phyloP scores from a whole-genome alignment of 2,329 filamentous ascomycete species.

The Trichophyton equinum region DNA sequence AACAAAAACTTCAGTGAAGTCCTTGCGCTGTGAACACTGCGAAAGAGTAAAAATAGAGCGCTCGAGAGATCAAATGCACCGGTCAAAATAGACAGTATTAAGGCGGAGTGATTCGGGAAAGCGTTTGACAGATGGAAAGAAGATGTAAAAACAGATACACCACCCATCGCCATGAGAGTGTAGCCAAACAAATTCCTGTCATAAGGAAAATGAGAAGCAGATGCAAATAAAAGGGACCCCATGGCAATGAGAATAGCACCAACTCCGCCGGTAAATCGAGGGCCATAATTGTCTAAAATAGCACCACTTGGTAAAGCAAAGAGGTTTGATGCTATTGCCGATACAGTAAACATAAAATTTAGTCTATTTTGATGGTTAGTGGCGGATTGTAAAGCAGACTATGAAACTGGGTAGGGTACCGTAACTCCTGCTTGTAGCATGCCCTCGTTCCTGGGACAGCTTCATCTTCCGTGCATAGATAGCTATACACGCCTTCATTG shows the following conservation, averaged over 20 bases:
- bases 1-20: slow-evolving; percentile 56
- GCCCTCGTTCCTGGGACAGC: slow-evolving; percentile 38
- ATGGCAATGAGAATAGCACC: slow-evolving; percentile 55
- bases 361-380: slow-evolving; percentile 36
- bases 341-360: slow-evolving; percentile 87
- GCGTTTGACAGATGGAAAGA: slow-evolving; percentile 77
- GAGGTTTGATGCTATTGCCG: slow-evolving; percentile 78
- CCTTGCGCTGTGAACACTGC: slow-evolving; percentile 22
- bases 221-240: slow-evolving; percentile 62
- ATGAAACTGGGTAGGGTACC: slow-evolving; percentile 22
- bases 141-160: slow-evolving; percentile 70
- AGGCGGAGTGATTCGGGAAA: slow-evolving; percentile 61
- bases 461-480: slow-evolving; percentile 47
- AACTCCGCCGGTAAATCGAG: slow-evolving; percentile 59
- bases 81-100: slow-evolving; percentile 68
- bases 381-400: neutral
- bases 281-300: slow-evolving; percentile 71
- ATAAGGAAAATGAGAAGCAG: slow-evolving; percentile 50
- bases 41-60: slow-evolving; percentile 31
- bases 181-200: slow-evolving; percentile 67
- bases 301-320: slow-evolving; percentile 75
- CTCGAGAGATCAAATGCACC: slow-evolving; percentile 76
- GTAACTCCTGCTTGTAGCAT: slow-evolving; percentile 47
- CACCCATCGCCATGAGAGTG: slow-evolving; percentile 62
- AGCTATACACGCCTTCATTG: slow-evolving; percentile 55